A percentile compares a stretch with the other conserved stretches of the same genome.
These are phyloP conservation scores for Coemansia sp. DNA, from an alignment of 192 early-diverging fungal species.

Conservation along the genomic window DNA sequence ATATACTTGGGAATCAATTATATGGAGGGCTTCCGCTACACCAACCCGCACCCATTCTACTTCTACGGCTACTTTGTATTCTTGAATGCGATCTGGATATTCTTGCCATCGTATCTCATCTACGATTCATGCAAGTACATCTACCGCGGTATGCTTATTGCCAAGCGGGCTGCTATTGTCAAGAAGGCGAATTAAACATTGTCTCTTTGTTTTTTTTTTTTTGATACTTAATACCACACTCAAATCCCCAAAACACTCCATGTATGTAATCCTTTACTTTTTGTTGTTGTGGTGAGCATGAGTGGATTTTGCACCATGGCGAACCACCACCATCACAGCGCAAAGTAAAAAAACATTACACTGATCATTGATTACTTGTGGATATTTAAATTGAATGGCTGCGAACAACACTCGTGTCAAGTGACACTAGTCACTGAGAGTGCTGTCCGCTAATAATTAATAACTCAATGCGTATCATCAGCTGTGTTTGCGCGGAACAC, in stretches of 20 bases:
- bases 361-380: background rate
- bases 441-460: background rate
- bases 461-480: slow-evolving; percentile 9
- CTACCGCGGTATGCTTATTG: slow-evolving; percentile 56
- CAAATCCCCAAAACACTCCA: too few species aligned
- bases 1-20: slow-evolving; percentile 77
- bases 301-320: background rate
- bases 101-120: slow-evolving; percentile 62
- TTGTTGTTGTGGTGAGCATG: background rate
- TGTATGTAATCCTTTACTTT: too few species aligned
- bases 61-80: slow-evolving; percentile 88
- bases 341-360: background rate
- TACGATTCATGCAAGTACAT: slow-evolving; percentile 53
- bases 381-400: background rate
- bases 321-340: background rate
- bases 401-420: background rate
- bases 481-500: slow-evolving; percentile 58
- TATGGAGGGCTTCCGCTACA: slow-evolving; percentile 66
- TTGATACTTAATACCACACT: too few species aligned
- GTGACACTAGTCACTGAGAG: background rate
- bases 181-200: slow-evolving; percentile 45
- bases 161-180: slow-evolving; percentile 48
- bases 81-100: slow-evolving; percentile 83
- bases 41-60: slow-evolving; percentile 75
- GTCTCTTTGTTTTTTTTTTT: background rate